A percentile compares a stretch with the other conserved stretches of the same genome.
Evolutionary conservation across 1,284 basidiomycete species (phyloP).

Genomic region (Cerioporus squamosus): DNA sequence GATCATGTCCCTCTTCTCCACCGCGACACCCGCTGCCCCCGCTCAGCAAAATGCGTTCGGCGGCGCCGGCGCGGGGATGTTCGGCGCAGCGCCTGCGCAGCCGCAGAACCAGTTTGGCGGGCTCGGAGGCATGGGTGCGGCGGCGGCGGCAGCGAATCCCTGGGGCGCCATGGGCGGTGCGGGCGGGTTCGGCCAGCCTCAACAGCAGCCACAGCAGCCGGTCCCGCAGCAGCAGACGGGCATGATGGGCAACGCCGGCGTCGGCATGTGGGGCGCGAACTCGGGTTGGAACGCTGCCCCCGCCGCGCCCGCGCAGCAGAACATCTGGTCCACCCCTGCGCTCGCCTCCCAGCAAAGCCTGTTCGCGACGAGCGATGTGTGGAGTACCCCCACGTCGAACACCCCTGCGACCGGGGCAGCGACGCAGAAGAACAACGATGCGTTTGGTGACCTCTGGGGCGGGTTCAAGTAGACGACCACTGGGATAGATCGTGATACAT

Average conservation of each 20-base stretch:
- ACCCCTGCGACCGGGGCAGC: slow-evolving; percentile 17
- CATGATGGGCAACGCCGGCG: slow-evolving; percentile 60
- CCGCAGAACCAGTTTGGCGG: slow-evolving; percentile 31
- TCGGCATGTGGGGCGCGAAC: slow-evolving; percentile 65
- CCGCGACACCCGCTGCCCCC: slow-evolving; percentile 41
- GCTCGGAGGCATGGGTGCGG: slow-evolving; percentile 23
- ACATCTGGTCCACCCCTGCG: slow-evolving; percentile 45
- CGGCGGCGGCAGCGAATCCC: slow-evolving; percentile 14
- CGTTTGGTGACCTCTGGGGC: slow-evolving; percentile 82
- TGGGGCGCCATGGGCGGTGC: slow-evolving; percentile 6
- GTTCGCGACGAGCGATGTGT: slow-evolving; percentile 57
- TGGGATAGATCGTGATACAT: not conserved
- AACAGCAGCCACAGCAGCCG: slow-evolving; percentile 11
- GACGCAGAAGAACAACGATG: slow-evolving; percentile 72
- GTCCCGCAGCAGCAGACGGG: slow-evolving; percentile 43
- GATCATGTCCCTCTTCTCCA: slow-evolving; percentile 86
- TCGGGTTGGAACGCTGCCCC: slow-evolving; percentile 58
- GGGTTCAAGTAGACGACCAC: slow-evolving; percentile 58
- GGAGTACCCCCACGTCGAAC: slow-evolving; percentile 40
- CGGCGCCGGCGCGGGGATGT: not conserved
- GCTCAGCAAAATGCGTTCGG: slow-evolving; percentile 27
- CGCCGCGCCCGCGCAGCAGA: slow-evolving; percentile 36
- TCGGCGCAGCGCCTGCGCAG: slow-evolving; percentile 28
- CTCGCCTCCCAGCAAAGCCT: slow-evolving; percentile 35
- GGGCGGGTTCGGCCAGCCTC: slow-evolving; percentile 7